These are phyloP conservation scores for Talaromyces ruber DNA, from an alignment of 495 filamentous ascomycete species.

Conservation along the genomic window DNA sequence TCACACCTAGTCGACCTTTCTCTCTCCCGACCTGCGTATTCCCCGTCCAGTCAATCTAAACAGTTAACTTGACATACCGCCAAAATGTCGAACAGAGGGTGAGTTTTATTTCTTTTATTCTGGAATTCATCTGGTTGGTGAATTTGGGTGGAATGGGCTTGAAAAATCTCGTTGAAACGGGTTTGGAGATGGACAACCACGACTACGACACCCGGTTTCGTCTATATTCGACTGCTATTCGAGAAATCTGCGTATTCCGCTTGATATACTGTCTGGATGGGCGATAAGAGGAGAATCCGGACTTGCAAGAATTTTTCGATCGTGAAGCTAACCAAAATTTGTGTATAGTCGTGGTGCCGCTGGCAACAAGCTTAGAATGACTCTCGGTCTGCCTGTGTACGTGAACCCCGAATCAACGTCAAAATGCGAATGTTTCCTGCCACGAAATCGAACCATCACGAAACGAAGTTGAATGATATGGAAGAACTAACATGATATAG, in stretches of 20 bases:
- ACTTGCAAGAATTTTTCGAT: conserved; percentile 4
- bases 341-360: conserved; percentile 66
- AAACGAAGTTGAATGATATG: not conserved
- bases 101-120: conserved; percentile 16
- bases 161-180: not conserved
- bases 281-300: not conserved
- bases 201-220: not conserved
- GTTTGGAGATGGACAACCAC: not conserved
- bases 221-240: not conserved
- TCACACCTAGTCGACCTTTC: conserved; percentile 16
- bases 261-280: not conserved
- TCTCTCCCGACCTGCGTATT: not conserved
- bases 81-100: conserved; percentile 53
- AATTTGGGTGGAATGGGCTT: not conserved
- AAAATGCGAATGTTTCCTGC: not conserved
- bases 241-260: not conserved
- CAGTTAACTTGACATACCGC: conserved; percentile 33
- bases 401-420: conserved; percentile 33
- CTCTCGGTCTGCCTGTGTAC: conserved; percentile 98
- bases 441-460: not conserved
- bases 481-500: conserved; percentile 33
- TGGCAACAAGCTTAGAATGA: conserved; percentile 99
- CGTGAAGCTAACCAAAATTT: conserved; percentile 19
- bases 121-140: not conserved
- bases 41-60: not conserved